Percentiles rank a stretch among this genome's conserved stretches.
Conservation (phyloP, 2,329 filamentous ascomycete genomes). For the Bimuria novae-zelandiae region DNA sequence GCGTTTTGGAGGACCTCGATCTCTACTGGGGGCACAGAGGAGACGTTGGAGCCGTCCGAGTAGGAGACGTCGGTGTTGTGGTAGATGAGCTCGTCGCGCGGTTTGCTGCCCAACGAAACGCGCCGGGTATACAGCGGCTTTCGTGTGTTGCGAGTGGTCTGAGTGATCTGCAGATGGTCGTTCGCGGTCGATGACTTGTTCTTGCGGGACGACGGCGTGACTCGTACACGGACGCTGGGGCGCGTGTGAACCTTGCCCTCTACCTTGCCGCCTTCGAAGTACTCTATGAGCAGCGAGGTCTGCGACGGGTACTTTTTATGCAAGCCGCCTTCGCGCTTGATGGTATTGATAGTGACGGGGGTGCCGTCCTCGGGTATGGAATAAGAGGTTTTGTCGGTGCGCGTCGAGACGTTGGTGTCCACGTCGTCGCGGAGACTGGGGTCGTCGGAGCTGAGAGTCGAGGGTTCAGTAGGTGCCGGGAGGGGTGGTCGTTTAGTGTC, state of each 20-base stretch:
- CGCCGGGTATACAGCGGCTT: slow-evolving; percentile 72
- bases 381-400: slow-evolving; percentile 73
- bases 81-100: slow-evolving; percentile 41
- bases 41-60: slow-evolving; percentile 79
- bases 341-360: slow-evolving; percentile 88
- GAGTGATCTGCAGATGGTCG: slow-evolving; percentile 86
- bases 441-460: slow-evolving; percentile 61
- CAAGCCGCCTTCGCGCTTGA: slow-evolving; percentile 63
- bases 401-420: slow-evolving; percentile 69
- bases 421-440: slow-evolving; percentile 56
- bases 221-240: slow-evolving; percentile 78
- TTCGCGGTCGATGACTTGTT: slow-evolving; percentile 56
- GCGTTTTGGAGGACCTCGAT: slow-evolving; percentile 79
- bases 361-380: slow-evolving; percentile 86
- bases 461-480: slow-evolving; percentile 79
- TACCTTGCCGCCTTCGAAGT: slow-evolving; percentile 82
- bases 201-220: slow-evolving; percentile 71
- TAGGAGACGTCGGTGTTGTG: slow-evolving; percentile 62
- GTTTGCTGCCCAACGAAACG: slow-evolving; percentile 63
- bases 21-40: slow-evolving; percentile 73
- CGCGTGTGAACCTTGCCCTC: slow-evolving; percentile 66
- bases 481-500: slow-evolving; percentile 63
- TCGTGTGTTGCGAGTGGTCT: slow-evolving; percentile 69
- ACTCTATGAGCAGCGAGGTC: slow-evolving; percentile 91
- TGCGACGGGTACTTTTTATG: slow-evolving; percentile 68